phyloP scores from a whole-genome alignment of 2,329 filamentous ascomycete species.

The Pseudonectria buxi region DNA sequence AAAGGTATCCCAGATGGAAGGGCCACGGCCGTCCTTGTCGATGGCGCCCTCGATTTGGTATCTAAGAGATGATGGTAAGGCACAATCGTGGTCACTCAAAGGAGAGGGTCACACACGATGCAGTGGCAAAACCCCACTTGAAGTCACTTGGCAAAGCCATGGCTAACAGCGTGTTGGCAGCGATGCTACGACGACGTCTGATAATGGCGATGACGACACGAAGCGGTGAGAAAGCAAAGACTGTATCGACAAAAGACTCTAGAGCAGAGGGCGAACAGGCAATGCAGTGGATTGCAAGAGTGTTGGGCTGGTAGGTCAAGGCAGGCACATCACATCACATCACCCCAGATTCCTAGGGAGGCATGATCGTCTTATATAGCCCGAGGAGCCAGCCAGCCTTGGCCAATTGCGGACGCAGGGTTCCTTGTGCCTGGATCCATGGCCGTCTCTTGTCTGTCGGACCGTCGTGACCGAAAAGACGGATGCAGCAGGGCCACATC shows the following conservation, averaged over 20 bases:
- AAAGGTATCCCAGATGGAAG: conserved; percentile 89
- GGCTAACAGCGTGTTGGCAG: conserved; percentile 7
- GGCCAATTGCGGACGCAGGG: conserved; percentile 8
- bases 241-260: too few species aligned
- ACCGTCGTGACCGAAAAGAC: conserved; percentile 45
- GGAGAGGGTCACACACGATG: conserved; percentile 46
- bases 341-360: conserved; percentile 2
- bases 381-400: conserved; percentile 11
- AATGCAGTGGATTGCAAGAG: not conserved
- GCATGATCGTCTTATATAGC: conserved; percentile 21
- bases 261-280: too few species aligned
- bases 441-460: conserved; percentile 29
- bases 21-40: conserved; percentile 68
- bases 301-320: not conserved
- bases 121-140: conserved; percentile 74
- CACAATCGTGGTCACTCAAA: conserved; percentile 4
- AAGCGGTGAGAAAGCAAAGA: not conserved
- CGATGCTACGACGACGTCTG: not conserved
- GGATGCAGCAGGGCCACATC: conserved; percentile 5
- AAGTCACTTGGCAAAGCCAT: conserved; percentile 64
- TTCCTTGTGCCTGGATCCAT: conserved; percentile 15
- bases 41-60: conserved; percentile 82
- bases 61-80: conserved; percentile 36
- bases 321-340: not conserved
- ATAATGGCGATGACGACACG: not conserved